Base-by-base conservation (phyloP, 768 basidiomycete species). In the Tephrocybe sp. region DNA sequence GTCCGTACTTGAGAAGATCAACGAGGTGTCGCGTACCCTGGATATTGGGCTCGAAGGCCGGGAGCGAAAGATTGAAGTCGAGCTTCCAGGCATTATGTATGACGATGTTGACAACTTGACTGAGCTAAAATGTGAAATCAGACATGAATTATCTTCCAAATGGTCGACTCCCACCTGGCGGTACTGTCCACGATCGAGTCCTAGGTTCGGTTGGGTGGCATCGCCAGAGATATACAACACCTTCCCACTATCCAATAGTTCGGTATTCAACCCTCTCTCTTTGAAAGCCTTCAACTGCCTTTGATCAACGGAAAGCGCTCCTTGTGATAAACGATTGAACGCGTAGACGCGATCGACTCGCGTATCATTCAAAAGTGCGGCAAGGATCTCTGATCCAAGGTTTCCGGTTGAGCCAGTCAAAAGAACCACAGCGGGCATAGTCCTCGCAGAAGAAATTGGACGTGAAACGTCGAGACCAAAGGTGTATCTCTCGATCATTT, bases 11-110 rank as follows among this genome's bases (percentile, higher is more conserved):
- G 28, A 61, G 55, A 12, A 67, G 56, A 49, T 69, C 64, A 15
- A 71, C 44, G 18, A 71, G 55, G 34, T 63, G 59, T n/a, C 65
- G 43, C 1, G 60, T 63, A 7, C 66, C 67, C 1, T 58, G 62
- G 30, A 76, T 50, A 27, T 66, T 62, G 0, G 67, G 53, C 37
- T 74, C 71, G 48, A 69, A 74, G 1, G 71, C 71, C 1, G 53
- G 21, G 1, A 75, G 60, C 0, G 67, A 59, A 5, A 66, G 54
- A 35, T 74, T 74, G 60, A 75, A 74, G 44, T 76, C 67, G 5
- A 76, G 57, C 7, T 61, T 55, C 72, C 71, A 74, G 0, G 70
- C 72, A 31, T 66, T 67, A 40, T 69, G 63, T 0, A 71, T 63
- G n/a, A 71, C 57, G 16, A 52, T 44, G 0, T 64, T 66, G 2